Evolutionary conservation across 163 green algal species (phyloP), one percentile per base, ranked within the genome.

Genomic region (Scenedesmus sp.): DNA sequence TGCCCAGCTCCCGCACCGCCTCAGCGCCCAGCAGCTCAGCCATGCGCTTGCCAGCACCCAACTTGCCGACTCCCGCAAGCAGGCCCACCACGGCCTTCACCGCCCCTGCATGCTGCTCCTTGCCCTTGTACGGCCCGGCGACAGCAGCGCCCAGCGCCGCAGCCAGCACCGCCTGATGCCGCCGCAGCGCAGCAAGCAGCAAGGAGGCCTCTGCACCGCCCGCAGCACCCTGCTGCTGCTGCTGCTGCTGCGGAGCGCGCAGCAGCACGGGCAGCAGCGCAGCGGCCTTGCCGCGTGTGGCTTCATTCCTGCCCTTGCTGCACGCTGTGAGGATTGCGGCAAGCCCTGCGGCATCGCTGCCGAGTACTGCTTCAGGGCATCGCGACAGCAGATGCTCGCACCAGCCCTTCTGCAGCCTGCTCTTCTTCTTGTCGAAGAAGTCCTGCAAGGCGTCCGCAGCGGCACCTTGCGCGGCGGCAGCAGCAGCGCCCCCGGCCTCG

Each of bases 371-470:
- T 1, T 70, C 79, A 33, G 80, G 61, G 30, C 78, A 81, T 35
- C 86, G 44, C 30, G 87, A 81, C 37, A 94, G 49, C 82, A 95
- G 89, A 18, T 46, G 46, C 82, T 95, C 89, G 30, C 94, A 90
- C 76, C 81, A 90, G 22, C 3, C 20, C 20, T 84, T 91, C 76
- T 91, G 82, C 82, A 95, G 86, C 18, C 87, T 84, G 49, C n/a
- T 92, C 53, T 93, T 94, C 85, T 95, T 95, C 79, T 95, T 95
- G 20, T n/a, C 40, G 24, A 94, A 92, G 56, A 87, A 94, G 76
- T 95, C 93, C 7, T 35, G 13, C 2, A 93, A 18, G 3, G 93
- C 93, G 6, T 83, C 89, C 16, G 35, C 68, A 18, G 72, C 56
- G 10, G 84, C 89, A 20, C 85, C 81, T 51, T 72, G 80, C 18